Conservation (phyloP, 1,284 basidiomycete genomes). For the Cryptococcus sp. region DNA sequence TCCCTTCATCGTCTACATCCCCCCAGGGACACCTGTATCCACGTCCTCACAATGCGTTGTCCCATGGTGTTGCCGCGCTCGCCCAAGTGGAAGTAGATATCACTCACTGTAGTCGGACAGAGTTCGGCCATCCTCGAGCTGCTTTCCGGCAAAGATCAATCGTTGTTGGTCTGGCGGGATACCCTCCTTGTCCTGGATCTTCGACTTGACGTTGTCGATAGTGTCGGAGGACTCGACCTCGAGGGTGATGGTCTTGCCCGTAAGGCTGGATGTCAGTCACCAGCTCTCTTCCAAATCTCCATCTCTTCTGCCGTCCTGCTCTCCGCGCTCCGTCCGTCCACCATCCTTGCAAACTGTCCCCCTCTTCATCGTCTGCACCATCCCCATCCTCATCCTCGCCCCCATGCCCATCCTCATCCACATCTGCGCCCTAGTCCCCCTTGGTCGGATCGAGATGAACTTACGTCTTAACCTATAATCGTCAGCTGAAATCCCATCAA, state of each 20-base stretch:
- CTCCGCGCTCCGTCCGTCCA: background rate
- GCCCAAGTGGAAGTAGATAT: too few species aligned
- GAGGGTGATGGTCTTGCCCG: constrained; percentile 56
- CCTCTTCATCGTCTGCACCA: background rate
- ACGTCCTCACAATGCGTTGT: background rate
- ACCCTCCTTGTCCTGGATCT: constrained; percentile 58
- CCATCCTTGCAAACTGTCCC: too few species aligned
- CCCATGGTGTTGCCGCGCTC: too few species aligned
- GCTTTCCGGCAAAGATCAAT: constrained; percentile 91
- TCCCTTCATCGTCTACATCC: background rate
- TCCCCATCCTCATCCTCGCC: too few species aligned
- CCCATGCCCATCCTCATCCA: too few species aligned
- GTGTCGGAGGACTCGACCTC: constrained; percentile 57
- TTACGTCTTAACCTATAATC: constrained; percentile 23
- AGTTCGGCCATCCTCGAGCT: constrained; percentile 93
- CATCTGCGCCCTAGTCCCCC: too few species aligned
- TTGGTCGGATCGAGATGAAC: too few species aligned
- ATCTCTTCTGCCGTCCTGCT: background rate
- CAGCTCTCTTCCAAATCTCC: background rate
- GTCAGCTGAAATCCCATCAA: constrained; percentile 3
- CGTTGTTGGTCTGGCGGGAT: constrained; percentile 92
- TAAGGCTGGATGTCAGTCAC: constrained; percentile 46
- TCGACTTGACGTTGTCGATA: constrained; percentile 58
- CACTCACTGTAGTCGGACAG: constrained; percentile 75
- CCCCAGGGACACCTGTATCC: too few species aligned